Evolutionary conservation across 2,329 filamentous ascomycete genomes (phyloP).

Genomic region (Metarhizium sp.): DNA sequence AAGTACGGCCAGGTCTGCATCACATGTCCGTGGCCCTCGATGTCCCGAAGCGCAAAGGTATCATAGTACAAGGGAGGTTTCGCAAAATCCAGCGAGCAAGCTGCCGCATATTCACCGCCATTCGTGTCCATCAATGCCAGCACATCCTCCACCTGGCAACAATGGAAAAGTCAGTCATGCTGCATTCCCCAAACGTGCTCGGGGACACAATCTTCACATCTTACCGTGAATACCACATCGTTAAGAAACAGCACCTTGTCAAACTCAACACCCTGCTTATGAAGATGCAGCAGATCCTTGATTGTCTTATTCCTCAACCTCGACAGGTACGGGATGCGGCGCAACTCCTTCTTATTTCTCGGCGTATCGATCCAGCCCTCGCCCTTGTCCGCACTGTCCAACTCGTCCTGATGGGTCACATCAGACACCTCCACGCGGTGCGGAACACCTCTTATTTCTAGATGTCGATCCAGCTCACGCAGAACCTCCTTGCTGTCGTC

Average conservation of each 20-base stretch:
- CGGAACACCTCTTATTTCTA: slow-evolving; percentile 42
- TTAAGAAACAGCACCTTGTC: slow-evolving; percentile 55
- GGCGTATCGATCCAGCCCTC: slow-evolving; percentile 58
- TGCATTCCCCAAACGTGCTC: background rate
- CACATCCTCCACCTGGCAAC: slow-evolving; percentile 41
- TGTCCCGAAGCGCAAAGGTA: slow-evolving; percentile 52
- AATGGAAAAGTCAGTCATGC: slow-evolving; percentile 11
- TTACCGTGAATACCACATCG: slow-evolving; percentile 51
- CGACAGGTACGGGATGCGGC: slow-evolving; percentile 62
- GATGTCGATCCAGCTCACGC: slow-evolving; percentile 41
- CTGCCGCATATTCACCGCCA: slow-evolving; percentile 49
- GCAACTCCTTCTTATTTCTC: slow-evolving; percentile 41
- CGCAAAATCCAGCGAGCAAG: slow-evolving; percentile 52
- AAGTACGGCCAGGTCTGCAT: slow-evolving; percentile 54
- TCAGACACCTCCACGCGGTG: slow-evolving; percentile 49
- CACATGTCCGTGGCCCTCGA: slow-evolving; percentile 37
- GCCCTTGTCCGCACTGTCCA: slow-evolving; percentile 30
- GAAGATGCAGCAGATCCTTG: slow-evolving; percentile 43
- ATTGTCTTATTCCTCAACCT: slow-evolving; percentile 55
- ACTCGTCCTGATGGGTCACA: slow-evolving; percentile 48
- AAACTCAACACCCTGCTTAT: slow-evolving; percentile 38
- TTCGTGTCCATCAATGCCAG: slow-evolving; percentile 47
- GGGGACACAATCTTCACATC: background rate
- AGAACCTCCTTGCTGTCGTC: slow-evolving; percentile 58
- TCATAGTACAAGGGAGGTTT: slow-evolving; percentile 48